Conservation (phyloP, 1,139 yeast species). For the Sugiyamaella novakii region DNA sequence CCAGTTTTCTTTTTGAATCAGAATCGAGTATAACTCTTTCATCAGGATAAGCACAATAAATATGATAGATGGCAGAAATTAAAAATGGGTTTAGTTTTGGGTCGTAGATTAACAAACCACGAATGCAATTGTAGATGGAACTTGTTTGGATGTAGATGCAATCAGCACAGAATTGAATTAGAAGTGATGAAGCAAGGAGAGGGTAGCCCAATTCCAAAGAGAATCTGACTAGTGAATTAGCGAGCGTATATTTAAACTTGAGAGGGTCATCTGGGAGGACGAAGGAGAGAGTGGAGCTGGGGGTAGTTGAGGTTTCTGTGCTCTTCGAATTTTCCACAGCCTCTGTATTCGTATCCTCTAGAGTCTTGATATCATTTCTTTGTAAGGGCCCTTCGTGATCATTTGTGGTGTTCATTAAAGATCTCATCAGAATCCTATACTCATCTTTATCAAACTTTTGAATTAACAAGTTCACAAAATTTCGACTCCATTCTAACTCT, state of each 20-base stretch:
- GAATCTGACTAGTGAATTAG: slow-evolving; percentile 20
- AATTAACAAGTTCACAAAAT: slow-evolving; percentile 4
- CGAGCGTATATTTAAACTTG: slow-evolving; percentile 5
- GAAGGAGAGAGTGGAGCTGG: no score
- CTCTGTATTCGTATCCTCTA: background rate
- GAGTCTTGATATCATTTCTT: background rate
- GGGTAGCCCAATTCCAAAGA: slow-evolving; percentile 25
- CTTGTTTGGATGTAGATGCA: slow-evolving; percentile 17
- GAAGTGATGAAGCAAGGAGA: slow-evolving; percentile 29
- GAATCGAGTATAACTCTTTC: slow-evolving; percentile 17
- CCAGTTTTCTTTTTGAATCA: slow-evolving; percentile 23
- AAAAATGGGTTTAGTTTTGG: slow-evolving; percentile 23
- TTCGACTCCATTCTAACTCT: background rate
- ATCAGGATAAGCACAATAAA: slow-evolving; percentile 17
- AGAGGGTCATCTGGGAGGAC: background rate
- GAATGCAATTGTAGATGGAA: slow-evolving; percentile 20
- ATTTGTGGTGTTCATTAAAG: background rate
- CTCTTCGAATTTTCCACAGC: background rate
- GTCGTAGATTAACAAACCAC: slow-evolving; percentile 26
- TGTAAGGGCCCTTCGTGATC: slow-evolving; percentile 1
- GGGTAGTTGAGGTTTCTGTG: background rate
- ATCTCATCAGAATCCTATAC: background rate
- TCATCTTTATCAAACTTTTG: slow-evolving; percentile 7
- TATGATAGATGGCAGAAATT: slow-evolving; percentile 26
- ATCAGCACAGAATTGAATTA: slow-evolving; percentile 22